A percentile compares a stretch with the other conserved stretches of the same genome.
These are phyloP conservation scores for Penicillium canescens DNA, from an alignment of 495 filamentous ascomycete species.

Conservation along the genomic window DNA sequence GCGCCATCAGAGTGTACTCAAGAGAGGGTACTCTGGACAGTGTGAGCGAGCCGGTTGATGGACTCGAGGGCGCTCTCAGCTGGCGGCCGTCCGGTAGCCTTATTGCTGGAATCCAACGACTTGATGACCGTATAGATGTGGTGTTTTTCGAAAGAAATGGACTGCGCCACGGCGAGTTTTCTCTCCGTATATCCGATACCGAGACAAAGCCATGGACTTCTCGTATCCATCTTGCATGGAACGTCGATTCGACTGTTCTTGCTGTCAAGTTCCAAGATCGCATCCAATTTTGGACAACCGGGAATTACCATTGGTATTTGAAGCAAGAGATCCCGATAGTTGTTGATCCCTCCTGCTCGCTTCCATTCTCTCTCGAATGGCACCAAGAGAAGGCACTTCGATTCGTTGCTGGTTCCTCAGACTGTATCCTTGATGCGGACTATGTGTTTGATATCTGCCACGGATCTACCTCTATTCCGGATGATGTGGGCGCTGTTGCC, in stretches of 20 bases:
- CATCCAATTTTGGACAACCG: slow-evolving; percentile 92
- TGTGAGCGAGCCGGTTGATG: slow-evolving; percentile 90
- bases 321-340: slow-evolving; percentile 78
- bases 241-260: slow-evolving; percentile 85
- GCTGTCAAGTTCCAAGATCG: slow-evolving; percentile 75
- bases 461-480: slow-evolving; percentile 66
- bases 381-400: slow-evolving; percentile 80
- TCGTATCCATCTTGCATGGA: slow-evolving; percentile 76
- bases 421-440: slow-evolving; percentile 60
- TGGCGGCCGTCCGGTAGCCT: slow-evolving; percentile 92
- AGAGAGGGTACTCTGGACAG: slow-evolving; percentile 88
- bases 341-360: slow-evolving; percentile 19
- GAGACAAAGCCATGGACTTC: slow-evolving; percentile 55
- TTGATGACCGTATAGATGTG: slow-evolving; percentile 69
- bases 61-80: slow-evolving; percentile 79
- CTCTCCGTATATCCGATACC: slow-evolving; percentile 63
- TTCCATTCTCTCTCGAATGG: slow-evolving; percentile 60
- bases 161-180: slow-evolving; percentile 88
- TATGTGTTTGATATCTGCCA: slow-evolving; percentile 67
- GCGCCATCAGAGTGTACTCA: slow-evolving; percentile 84
- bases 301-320: slow-evolving; percentile 98
- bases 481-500: slow-evolving; percentile 78
- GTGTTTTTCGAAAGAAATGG: slow-evolving; percentile 98
- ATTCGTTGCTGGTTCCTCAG: slow-evolving; percentile 52
- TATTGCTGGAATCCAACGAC: slow-evolving; percentile 78